Evolutionary conservation across 495 filamentous ascomycete species (phyloP), one percentile per base, ranked within the genome.

Genomic region (Usnea hakonensis): DNA sequence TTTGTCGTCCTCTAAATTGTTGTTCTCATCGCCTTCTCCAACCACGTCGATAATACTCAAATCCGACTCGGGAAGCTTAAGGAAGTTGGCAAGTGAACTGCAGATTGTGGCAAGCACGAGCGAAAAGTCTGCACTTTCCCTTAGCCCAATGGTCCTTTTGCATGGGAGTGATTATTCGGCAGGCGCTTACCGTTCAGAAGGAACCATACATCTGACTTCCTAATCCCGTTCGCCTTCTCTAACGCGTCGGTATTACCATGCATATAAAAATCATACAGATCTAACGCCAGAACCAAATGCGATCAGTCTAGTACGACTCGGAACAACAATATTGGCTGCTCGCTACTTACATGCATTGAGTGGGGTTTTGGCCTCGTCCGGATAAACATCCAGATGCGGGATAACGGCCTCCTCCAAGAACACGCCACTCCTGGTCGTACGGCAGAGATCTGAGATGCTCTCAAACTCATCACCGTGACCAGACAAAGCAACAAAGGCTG

Each of bases 261-360:
- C 69, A 81, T 84, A 80, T 80, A 90, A 71, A 90, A 92, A 66
- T 91, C 87, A 56, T 84, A 82, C 11, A 91, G 73, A 64, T 90
- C 58, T 60, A 37, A n/a, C n/a, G 26, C 16, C 5, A 21, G 10
- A 16, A 6, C 8, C n/a, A 23, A 30, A 28, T 17, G 10, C 19
- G 7, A 9, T 57, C 21, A 19, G 5, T 23, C n/a, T 9, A 16
- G 14, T 14, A 17, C 30, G 26, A 23, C 2, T 2, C 10, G n/a
- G n/a, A n/a, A n/a, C n/a, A n/a, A 28, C 5, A 10, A 13, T 28
- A 1, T 8, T 17, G 5, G 32, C 23, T n/a, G 9, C 16, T 3
- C 32, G 7, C 11, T 40, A 67, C 50, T 28, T 60, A 57, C 63
- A 90, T 0, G 86, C 86, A 66, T 91, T 91, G 53, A 86, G 65